Evolutionary conservation across 345 rosid genomes (phyloP), one percentile per base, ranked within the genome.

Genomic region (Leavenworthia alabamica): DNA sequence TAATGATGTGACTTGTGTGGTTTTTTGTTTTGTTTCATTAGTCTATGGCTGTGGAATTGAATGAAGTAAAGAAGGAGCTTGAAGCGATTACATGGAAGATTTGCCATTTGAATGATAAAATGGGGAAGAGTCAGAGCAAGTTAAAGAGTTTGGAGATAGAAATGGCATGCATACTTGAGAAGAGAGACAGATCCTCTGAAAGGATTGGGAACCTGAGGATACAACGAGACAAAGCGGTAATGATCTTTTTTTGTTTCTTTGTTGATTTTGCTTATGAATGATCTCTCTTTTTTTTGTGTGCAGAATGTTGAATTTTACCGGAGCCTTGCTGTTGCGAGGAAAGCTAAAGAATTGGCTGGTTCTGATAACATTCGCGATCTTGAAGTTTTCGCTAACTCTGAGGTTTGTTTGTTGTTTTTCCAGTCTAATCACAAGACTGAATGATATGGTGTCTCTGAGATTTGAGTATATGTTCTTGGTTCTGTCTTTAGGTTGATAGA

Each of bases 11-110:
- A 19, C n/a, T n/a, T n/a, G n/a, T n/a, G n/a, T 20, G 42, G 2
- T 36, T 42, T 16, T 62, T 48, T 4, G 61, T 16, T 62, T 48
- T 4, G 61, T 0, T 1, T 72, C 11, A 28, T 44, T 39, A 43
- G 99, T 86, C 78, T 56, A 76, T 82, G 76, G 90, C 88, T 66
- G 83, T 75, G 51, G 91, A 88, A 71, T 39, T 87, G 80, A 80
- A 73, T 68, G 96, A 86, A 76, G 84, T 82, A 45, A 90, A 75
- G 82, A 90, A 81, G 82, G 96, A 90, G 60, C 78, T 75, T 31
- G 86, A 83, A 50, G 83, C 76, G 11, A 48, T 81, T 60, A 57
- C 83, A 71, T 71, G 74, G 56, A 86, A 81, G 67, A 74, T 80
- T 7, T 62, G 23, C 68, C 73, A 42, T 20, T 77, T 86, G 62